These are phyloP conservation scores for Mikania micrantha DNA, from an alignment of 129 eudicot species.

Conservation along the genomic window DNA sequence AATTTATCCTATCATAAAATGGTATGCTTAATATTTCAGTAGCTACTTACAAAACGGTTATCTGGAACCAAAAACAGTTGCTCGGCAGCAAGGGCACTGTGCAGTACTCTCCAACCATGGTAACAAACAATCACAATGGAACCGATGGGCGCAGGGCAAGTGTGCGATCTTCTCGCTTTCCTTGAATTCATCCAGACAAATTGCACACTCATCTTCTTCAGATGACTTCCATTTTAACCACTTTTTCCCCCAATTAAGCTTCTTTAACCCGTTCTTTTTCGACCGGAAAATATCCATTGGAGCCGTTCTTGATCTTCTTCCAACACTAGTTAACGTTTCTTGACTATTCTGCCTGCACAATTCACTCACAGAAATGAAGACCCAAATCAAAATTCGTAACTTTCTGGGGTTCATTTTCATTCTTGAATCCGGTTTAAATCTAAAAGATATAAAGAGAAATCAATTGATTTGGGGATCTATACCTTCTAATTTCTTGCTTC, in stretches of 20 bases:
- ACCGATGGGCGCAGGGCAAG: constrained; percentile 42
- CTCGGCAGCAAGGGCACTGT: constrained; percentile 62
- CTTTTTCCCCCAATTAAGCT: constrained; percentile 44
- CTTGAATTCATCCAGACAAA: constrained; percentile 41
- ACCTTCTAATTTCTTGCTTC: constrained; percentile 31
- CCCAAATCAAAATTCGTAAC: background rate
- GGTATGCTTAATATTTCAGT: no score
- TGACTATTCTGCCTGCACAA: constrained; percentile 18
- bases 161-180: constrained; percentile 29
- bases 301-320: constrained; percentile 17
- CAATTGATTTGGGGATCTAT: no score
- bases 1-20: no score
- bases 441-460: no score
- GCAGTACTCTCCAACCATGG: constrained; percentile 46
- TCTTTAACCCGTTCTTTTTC: constrained; percentile 52
- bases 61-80: constrained; percentile 17
- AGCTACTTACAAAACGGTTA: constrained; percentile 30
- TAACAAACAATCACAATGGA: constrained; percentile 43
- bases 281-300: constrained; percentile 34
- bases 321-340: constrained; percentile 12
- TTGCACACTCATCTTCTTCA: constrained; percentile 44
- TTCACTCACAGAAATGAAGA: no score
- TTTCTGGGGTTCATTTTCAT: no score
- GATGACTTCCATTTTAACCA: constrained; percentile 38
- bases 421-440: no score